Evolutionary conservation across 768 basidiomycete genomes (phyloP), one percentile per base, ranked within the genome.

Genomic region (Tricholoma sp.): DNA sequence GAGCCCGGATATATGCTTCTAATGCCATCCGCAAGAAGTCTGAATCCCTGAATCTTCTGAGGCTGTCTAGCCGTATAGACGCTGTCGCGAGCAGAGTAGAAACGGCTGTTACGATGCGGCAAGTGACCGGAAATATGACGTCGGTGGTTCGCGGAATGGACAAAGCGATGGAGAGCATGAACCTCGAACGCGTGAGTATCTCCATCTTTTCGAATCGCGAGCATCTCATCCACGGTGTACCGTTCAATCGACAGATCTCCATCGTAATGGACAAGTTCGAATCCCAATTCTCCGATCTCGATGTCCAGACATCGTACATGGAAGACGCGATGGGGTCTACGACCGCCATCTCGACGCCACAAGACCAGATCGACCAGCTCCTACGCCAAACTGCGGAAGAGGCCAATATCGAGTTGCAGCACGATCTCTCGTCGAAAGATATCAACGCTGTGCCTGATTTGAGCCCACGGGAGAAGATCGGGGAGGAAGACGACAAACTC

Each of bases 251-350:
- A 19, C 69, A 98, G 96, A 98, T 99, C 67, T 96, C 97, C 11
- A 72, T 92, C 55, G 93, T 99, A 32, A 98, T 99, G 97, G 97
- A 98, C 77, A 98, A 94, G 75, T 99, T 99, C 73, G 97, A 99
- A 71, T 62, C 86, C 5, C 96, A 98, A 64, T 98, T 98, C 75
- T 79, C 92, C 35, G 97, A 98, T 70, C 83, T 99, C 18, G 97
- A 98, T 68, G 97, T 99, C 6, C 96, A 98, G 71, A 96, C 97
- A 16, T 89, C 87, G 5, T 95, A 96, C 74, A 96, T 99, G 94
- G 97, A 98, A 67, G 91, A 94, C 58, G 88, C 94, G 37, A 98
- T 99, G 89, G 85, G 86, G 9, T 83, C 89, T 55, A 93, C 95
- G 21, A 96, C 93, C 2, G 97, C 95, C 18, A 83, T 89, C 39